Base-by-base conservation (phyloP, 2,329 filamentous ascomycete genomes). In the Neopestalotiopsis sp. region DNA sequence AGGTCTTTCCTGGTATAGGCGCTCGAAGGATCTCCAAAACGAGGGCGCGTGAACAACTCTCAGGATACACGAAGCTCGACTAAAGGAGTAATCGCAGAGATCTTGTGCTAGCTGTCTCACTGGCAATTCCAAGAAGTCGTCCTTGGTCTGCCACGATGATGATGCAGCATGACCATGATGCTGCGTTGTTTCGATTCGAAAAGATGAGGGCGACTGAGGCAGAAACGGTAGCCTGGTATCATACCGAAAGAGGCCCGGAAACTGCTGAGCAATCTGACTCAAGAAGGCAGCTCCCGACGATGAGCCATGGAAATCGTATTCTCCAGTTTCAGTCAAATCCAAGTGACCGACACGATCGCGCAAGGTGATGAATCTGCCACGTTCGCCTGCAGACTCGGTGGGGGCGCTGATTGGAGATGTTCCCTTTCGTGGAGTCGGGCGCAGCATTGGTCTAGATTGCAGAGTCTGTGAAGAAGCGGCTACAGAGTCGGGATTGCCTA, bases 31-130 rank as follows among this genome's bases (percentile, higher is more conserved):
- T 69, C 88, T 86, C 81, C 92, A 94, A 77, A 97, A 98, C 0
- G 89, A 89, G 0, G 95, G 95, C 64, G 92, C 85, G 76, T 98
- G 94, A 4, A 97, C 88, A 68, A 95, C 91, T 49, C 93, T 89
- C 28, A 89, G 79, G 1, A 90, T 80, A 69, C 86, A 88, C 2
- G 87, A 90, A 9, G 86, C 88, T 69, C 85, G 88, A 72, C 85
- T 85, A 14, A 90, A 78, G 0, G 87, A 84, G 72, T 87, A 87
- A 69, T 87, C 84, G 74, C 86, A 89, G 20, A 90, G 78, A 59
- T 80, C 82, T 59, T 81, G 65, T 20, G 68, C 66, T 20, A 67
- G 61, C n/a, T 68, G 52, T 1, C 66, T 60, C 28, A 52, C 49
- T 0, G 68, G 68, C 12, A 69, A 30, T 14, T 56, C 7, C 13